Evolutionary conservation across 75 land plant genomes (phyloP), one percentile per base, ranked within the genome.

Genomic region (Adiantum capillusveneris): DNA sequence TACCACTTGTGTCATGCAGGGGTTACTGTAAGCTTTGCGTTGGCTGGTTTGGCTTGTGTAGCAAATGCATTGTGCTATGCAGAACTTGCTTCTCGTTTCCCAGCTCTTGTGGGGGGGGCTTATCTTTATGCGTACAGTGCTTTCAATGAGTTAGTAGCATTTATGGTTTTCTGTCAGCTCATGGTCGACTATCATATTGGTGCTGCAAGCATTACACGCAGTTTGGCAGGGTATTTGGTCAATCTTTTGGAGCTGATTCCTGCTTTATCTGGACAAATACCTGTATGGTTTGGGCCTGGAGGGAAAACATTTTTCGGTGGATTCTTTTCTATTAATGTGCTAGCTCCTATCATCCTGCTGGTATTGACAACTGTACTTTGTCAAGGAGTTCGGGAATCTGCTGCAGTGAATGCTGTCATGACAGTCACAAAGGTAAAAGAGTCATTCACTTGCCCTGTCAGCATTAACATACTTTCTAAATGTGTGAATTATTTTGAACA

Each of bases 111-210:
- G 43, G 99, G 99, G 0, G 99, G 99, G 29, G 96, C 96, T 0
- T 95, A 90, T 58, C 55, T 95, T 49, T 95, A 95, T 52, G 34
- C 96, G 6, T 89, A 89, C 59, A 39, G 87, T 0, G 85, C 98
- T 12, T 76, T 76, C 65, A 90, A 86, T 68, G 99, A 95, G 79
- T 78, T 95, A 39, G 82, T 90, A n/a, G 99, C 96, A 42, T 95
- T 95, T 70, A 75, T 95, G 56, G 99, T 90, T 52, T 90, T 95
- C 62, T 42, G 74, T 12, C 99, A 95, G 56, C 57, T 95, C 46
- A 90, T 90, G 88, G 64, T 90, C 37, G 96, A 95, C 53, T 90
- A 94, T 52, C 99, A 95, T 63, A 90, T 95, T 53, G 99, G 92
- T 29, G 96, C 99, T 13, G 99, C 99, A 22, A 94, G 92, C 64